Conservation (phyloP, 768 basidiomycete genomes). For the Myochromella boudieri region DNA sequence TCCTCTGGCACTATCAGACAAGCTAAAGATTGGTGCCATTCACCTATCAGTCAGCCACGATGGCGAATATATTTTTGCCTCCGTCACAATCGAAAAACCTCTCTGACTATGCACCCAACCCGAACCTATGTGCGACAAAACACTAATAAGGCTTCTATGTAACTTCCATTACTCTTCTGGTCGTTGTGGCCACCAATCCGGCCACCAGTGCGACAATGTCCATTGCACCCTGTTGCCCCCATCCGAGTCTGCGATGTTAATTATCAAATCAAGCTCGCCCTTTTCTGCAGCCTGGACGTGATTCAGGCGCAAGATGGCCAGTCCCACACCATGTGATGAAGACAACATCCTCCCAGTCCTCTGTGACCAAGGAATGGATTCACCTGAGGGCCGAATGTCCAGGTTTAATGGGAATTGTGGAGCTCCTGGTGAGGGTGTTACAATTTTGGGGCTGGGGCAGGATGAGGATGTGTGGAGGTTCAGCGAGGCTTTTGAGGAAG, state of each 20-base stretch:
- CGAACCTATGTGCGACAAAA: not conserved
- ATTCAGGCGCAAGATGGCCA: slow-evolving; percentile 81
- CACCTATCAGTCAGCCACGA: slow-evolving; percentile 84
- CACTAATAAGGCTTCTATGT: not conserved
- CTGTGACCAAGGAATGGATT: slow-evolving; percentile 21
- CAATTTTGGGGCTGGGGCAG: slow-evolving; percentile 13
- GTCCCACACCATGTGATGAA: slow-evolving; percentile 57
- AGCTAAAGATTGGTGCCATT: slow-evolving; percentile 33
- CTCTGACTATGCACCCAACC: slow-evolving; percentile 2
- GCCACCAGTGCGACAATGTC: slow-evolving; percentile 67
- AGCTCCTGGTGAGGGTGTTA: slow-evolving; percentile 17
- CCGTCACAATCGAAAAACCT: slow-evolving; percentile 59
- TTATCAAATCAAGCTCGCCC: slow-evolving; percentile 43
- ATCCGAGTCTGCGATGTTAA: slow-evolving; percentile 35
- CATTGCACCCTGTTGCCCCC: slow-evolving; percentile 29
- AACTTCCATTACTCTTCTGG: slow-evolving; percentile 14
- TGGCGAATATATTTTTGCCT: slow-evolving; percentile 71
- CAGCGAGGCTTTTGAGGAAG: not conserved
- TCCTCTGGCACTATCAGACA: slow-evolving; percentile 27
- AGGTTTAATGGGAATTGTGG: slow-evolving; percentile 30
- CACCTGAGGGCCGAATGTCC: slow-evolving; percentile 36
- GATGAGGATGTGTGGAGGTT: slow-evolving; percentile 2
- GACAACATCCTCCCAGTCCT: slow-evolving; percentile 70
- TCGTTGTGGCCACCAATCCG: slow-evolving; percentile 57
- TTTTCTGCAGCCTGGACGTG: slow-evolving; percentile 56